These are phyloP conservation scores for Acer yangbiense DNA, from an alignment of 345 rosid species.

Conservation along the genomic window DNA sequence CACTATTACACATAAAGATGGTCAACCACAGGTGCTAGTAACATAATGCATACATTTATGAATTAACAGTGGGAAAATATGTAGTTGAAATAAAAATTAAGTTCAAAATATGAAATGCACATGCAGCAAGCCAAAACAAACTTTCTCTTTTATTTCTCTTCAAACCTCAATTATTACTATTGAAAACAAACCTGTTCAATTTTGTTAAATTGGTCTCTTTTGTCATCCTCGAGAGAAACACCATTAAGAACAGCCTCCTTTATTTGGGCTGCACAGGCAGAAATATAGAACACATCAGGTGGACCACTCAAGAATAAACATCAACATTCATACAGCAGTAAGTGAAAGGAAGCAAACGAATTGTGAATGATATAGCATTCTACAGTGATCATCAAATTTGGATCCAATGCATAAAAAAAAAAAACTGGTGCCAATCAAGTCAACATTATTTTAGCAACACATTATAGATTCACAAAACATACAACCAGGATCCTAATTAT, in stretches of 20 bases:
- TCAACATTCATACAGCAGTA: not conserved
- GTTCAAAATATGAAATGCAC: not conserved
- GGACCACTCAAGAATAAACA: conserved; percentile 14
- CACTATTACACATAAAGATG: not conserved
- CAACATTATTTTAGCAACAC: not conserved
- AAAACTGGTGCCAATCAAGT: not conserved
- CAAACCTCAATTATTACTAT: conserved; percentile 10
- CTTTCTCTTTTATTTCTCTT: not conserved
- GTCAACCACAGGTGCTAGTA: not conserved
- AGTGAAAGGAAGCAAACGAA: not conserved
- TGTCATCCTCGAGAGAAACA: conserved; percentile 85
- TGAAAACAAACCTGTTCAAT: conserved; percentile 70
- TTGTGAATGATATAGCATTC: not conserved
- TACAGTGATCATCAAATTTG: not conserved
- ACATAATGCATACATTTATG: not conserved
- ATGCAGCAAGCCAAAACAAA: not conserved
- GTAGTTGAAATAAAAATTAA: not conserved
- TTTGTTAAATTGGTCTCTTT: conserved; percentile 82
- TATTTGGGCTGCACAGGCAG: conserved; percentile 53
- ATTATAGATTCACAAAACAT: not conserved
- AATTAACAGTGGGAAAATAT: not conserved
- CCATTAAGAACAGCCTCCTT: conserved; percentile 91
- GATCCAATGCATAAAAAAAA: not conserved
- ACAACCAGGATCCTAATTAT: not conserved
- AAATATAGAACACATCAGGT: conserved; percentile 20